Evolutionary conservation across 2,329 filamentous ascomycete species (phyloP).

Genomic region (Talaromyces sp.): DNA sequence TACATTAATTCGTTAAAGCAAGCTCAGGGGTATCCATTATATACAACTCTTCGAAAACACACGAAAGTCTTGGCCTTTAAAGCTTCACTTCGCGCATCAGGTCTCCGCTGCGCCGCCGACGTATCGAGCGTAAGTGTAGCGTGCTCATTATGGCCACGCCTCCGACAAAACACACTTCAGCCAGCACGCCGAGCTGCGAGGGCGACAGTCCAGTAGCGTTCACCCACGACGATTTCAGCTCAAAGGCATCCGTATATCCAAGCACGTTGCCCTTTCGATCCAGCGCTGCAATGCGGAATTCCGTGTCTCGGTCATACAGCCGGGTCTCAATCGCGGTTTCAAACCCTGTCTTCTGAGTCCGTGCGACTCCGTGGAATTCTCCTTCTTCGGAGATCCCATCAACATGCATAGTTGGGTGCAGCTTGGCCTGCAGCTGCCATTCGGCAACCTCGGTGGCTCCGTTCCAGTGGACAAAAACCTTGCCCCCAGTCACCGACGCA

Average conservation of each 20-base stretch:
- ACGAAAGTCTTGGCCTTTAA: neutral
- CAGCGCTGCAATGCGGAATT: constrained; percentile 18
- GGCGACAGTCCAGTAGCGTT: constrained; percentile 1
- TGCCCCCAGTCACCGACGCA: constrained; percentile 19
- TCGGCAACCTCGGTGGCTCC: constrained; percentile 37
- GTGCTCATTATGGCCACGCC: constrained; percentile 1
- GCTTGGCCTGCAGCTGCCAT: constrained; percentile 22
- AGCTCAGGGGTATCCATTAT: neutral
- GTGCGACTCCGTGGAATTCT: constrained; percentile 4
- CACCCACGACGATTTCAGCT: constrained; percentile 1
- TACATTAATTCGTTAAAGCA: neutral
- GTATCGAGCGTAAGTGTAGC: neutral
- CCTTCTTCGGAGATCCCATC: neutral
- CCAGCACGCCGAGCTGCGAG: constrained; percentile 1
- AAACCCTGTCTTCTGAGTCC: constrained; percentile 22
- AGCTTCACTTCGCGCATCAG: neutral
- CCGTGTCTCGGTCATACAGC: neutral
- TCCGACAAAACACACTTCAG: constrained; percentile 2
- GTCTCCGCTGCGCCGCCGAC: neutral
- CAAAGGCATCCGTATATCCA: neutral
- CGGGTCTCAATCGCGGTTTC: constrained; percentile 23
- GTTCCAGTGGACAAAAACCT: constrained; percentile 41
- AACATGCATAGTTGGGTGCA: constrained; percentile 2
- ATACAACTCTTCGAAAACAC: neutral
- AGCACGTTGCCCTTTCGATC: constrained; percentile 10